phyloP scores from a whole-genome alignment of 495 filamentous ascomycete genomes.

The Aspergillus biplanus region DNA sequence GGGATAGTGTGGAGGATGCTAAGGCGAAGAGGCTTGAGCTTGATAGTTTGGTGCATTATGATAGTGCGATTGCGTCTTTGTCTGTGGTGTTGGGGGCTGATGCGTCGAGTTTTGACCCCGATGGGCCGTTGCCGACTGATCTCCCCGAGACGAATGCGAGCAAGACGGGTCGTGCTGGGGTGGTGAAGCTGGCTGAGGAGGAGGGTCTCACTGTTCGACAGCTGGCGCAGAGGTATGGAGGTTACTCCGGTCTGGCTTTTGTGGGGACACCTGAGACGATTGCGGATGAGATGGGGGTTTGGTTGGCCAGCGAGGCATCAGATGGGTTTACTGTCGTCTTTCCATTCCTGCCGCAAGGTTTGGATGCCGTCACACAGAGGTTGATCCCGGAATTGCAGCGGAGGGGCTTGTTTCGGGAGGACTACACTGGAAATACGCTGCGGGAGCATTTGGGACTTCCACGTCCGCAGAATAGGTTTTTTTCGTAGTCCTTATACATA shows the following conservation, averaged over 20 bases:
- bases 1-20: conserved; percentile 49
- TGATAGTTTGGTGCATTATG: conserved; percentile 58
- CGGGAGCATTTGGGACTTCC: conserved; percentile 56
- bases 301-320: conserved; percentile 48
- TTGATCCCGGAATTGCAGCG: conserved; percentile 57
- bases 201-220: conserved; percentile 54
- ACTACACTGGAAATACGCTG: conserved; percentile 44
- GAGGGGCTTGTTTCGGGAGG: conserved; percentile 52
- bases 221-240: conserved; percentile 54
- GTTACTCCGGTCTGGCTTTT: conserved; percentile 55
- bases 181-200: conserved; percentile 44
- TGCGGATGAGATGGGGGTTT: conserved; percentile 52
- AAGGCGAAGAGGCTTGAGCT: conserved; percentile 50
- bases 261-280: conserved; percentile 53
- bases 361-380: conserved; percentile 52
- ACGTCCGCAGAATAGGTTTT: conserved; percentile 56
- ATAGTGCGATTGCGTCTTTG: conserved; percentile 58
- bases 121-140: conserved; percentile 50
- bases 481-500: conserved; percentile 19
- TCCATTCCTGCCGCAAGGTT: conserved; percentile 53
- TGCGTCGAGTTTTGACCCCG: conserved; percentile 51
- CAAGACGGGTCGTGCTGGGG: conserved; percentile 49
- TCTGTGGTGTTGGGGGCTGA: conserved; percentile 53
- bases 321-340: conserved; percentile 54
- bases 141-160: conserved; percentile 58